phyloP scores from a whole-genome alignment of 2,329 filamentous ascomycete species.

The Exophiala aquamarina region DNA sequence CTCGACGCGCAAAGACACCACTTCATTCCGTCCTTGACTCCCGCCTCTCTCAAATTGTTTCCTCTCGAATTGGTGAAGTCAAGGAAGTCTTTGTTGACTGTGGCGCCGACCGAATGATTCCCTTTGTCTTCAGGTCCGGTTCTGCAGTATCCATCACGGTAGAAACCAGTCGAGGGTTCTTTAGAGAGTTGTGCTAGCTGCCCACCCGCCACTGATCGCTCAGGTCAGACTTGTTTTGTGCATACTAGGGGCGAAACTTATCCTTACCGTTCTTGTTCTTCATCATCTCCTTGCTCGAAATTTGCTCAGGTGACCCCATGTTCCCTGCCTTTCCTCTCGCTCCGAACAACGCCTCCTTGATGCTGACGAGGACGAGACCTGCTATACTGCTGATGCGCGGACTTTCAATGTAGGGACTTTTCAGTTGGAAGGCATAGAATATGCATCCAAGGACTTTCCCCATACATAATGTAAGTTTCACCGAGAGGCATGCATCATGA shows the following conservation, averaged over 20 bases:
- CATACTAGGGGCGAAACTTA: not conserved
- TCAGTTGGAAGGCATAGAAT: too few relatives aligned
- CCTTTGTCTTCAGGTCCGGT: constrained; percentile 55
- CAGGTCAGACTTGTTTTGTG: not conserved
- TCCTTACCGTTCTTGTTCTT: constrained; percentile 26
- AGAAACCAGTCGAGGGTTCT: constrained; percentile 60
- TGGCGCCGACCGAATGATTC: constrained; percentile 60
- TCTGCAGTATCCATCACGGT: constrained; percentile 62
- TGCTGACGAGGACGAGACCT: not conserved
- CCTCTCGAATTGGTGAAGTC: constrained; percentile 60
- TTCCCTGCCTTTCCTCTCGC: not conserved
- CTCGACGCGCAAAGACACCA: constrained; percentile 63
- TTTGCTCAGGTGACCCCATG: constrained; percentile 12
- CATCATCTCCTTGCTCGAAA: constrained; percentile 25
- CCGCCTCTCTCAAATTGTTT: constrained; percentile 57
- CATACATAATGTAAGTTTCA: too few relatives aligned
- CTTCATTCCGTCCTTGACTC: constrained; percentile 59
- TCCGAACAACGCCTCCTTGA: not conserved
- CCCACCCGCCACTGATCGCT: constrained; percentile 52
- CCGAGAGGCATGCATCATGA: not conserved
- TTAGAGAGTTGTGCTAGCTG: constrained; percentile 60
- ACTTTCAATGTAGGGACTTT: too few relatives aligned
- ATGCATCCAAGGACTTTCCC: too few relatives aligned
- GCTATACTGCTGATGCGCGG: too few relatives aligned
- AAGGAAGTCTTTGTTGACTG: constrained; percentile 61